These are phyloP conservation scores for Wickerhamia fluorescens DNA, from an alignment of 805 yeast genomes.

Conservation along the genomic window DNA sequence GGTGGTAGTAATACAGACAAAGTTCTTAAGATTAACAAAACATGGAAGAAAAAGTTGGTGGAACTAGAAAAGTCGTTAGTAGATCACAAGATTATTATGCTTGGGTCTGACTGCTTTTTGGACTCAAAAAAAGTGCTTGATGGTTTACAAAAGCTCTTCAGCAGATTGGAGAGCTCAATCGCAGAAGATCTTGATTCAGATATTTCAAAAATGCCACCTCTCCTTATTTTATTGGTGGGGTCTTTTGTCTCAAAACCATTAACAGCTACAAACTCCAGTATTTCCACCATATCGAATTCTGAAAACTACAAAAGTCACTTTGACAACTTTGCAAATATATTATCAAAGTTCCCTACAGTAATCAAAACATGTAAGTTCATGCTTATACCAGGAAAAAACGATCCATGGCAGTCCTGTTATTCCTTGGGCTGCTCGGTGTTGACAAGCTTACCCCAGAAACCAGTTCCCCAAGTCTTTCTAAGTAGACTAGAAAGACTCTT, in stretches of 20 bases:
- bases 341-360: slow-evolving; percentile 53
- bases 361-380: slow-evolving; percentile 50
- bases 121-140: slow-evolving; percentile 54
- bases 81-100: slow-evolving; percentile 54
- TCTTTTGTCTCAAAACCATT: slow-evolving; percentile 69
- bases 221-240: slow-evolving; percentile 73
- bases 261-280: slow-evolving; percentile 45
- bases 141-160: slow-evolving; percentile 59
- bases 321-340: slow-evolving; percentile 62
- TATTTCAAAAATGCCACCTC: slow-evolving; percentile 34
- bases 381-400: slow-evolving; percentile 84
- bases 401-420: slow-evolving; percentile 81
- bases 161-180: slow-evolving; percentile 34
- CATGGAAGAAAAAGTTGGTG: slow-evolving; percentile 47
- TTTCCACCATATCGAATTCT: slow-evolving; percentile 42
- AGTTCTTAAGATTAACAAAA: slow-evolving; percentile 52
- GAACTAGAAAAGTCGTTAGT: slow-evolving; percentile 48
- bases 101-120: slow-evolving; percentile 71
- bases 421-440: slow-evolving; percentile 46
- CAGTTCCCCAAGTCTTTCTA: slow-evolving; percentile 67
- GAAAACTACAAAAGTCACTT: slow-evolving; percentile 59
- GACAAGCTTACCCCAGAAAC: slow-evolving; percentile 50
- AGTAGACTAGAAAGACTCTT: slow-evolving; percentile 56
- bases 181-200: slow-evolving; percentile 35
- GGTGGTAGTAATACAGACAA: slow-evolving; percentile 11